Evolutionary conservation across 2,329 filamentous ascomycete species (phyloP).

Genomic region (Zymoseptoria crescenta): DNA sequence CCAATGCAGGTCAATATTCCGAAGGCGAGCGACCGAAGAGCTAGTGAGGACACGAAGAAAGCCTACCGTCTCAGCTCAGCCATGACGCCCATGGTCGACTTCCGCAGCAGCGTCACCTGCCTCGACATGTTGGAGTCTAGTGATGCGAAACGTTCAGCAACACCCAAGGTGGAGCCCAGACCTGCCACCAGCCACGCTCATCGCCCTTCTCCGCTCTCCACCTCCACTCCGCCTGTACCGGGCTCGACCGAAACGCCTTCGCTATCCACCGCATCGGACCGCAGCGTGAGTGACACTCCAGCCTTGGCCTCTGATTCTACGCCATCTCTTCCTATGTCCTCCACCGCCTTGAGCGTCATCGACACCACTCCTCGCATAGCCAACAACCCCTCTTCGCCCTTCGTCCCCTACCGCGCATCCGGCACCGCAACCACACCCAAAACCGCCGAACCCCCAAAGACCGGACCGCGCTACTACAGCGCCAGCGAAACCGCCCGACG

Average conservation of each 20-base stretch:
- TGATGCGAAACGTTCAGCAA: background rate
- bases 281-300: background rate
- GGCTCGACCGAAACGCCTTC: background rate
- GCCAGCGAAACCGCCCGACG: background rate
- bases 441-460: background rate
- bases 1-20: background rate
- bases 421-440: background rate
- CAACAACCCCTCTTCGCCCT: background rate
- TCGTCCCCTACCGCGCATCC: background rate
- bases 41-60: background rate
- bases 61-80: background rate
- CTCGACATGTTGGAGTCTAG: background rate
- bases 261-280: background rate
- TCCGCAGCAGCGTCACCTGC: background rate
- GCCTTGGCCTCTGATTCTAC: background rate
- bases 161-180: background rate
- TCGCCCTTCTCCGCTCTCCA: background rate
- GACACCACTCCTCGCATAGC: background rate
- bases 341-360: background rate
- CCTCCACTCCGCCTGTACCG: background rate
- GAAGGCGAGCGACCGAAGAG: background rate
- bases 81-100: background rate
- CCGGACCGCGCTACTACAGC: background rate
- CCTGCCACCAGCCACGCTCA: background rate
- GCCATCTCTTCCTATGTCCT: background rate